Conservation (phyloP, 352 stramenopile genomes). For the Phytophthora capsici region DNA sequence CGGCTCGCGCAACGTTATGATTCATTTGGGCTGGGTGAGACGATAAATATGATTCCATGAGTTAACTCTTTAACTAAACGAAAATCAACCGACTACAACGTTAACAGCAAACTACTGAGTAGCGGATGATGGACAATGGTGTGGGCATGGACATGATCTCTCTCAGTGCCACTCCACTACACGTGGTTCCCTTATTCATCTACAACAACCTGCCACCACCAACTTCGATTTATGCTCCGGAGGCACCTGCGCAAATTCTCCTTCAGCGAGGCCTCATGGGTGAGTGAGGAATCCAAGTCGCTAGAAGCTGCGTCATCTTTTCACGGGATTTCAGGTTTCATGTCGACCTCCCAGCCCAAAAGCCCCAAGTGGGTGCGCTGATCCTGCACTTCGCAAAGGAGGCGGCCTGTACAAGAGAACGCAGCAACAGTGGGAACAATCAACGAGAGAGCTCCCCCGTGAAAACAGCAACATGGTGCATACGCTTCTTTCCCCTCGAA, state of each 20-base stretch:
- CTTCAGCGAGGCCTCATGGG: constrained; percentile 19
- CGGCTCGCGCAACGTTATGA: too few species aligned
- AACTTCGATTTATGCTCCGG: background rate
- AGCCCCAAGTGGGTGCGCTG: constrained; percentile 29
- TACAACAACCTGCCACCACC: constrained; percentile 43
- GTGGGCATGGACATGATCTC: constrained; percentile 99
- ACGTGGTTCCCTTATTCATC: constrained; percentile 99
- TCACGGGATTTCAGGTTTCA: constrained; percentile 10
- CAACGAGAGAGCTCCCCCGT: constrained; percentile 21
- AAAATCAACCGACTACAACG: too few species aligned
- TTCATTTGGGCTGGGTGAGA: too few species aligned
- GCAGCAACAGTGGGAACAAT: constrained; percentile 32
- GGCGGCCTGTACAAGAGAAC: constrained; percentile 18
- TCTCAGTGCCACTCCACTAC: constrained; percentile 94
- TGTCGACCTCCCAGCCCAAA: constrained; percentile 31
- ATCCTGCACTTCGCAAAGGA: constrained; percentile 23
- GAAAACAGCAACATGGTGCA: constrained; percentile 45
- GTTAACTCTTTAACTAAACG: too few species aligned
- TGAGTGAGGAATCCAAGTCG: constrained; percentile 24
- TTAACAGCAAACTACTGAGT: constrained; percentile 96
- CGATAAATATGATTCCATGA: too few species aligned
- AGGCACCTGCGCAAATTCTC: constrained; percentile 25
- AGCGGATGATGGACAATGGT: constrained; percentile 99
- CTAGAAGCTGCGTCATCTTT: constrained; percentile 27
- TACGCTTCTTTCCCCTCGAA: constrained; percentile 48